Base-by-base conservation (phyloP, 2,329 filamentous ascomycete genomes). In the Trichophyton verrucosum region DNA sequence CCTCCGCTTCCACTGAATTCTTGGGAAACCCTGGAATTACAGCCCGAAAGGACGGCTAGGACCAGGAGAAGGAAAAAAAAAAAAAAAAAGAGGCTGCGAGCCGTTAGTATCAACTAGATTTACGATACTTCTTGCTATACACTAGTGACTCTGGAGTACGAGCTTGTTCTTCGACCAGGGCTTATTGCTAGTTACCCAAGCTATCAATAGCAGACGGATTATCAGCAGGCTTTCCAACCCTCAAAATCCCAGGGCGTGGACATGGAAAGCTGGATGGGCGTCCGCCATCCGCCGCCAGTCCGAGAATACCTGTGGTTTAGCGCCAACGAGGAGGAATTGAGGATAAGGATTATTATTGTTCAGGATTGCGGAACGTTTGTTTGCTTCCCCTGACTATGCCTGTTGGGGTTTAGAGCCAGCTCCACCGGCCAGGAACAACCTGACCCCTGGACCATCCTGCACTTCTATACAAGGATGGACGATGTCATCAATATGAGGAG, bases 341-440 rank as follows among this genome's bases (percentile, higher is more conserved):
- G 51, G 51, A 55, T 51, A 20, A 51, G 17, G 46, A 51, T 24
- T 27, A 24, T 15, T 36, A 51, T 24, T 27, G 22, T 15, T 36
- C 13, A 36, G 30, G 49, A 27, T n/a, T 33, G 27, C 51, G 36
- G 40, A 58, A 58, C 36, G 36, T 46, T 42, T 44, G 36, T 42
- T 27, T 42, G 40, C 56, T 27, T 22, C 56, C 56, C 56, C 56
- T 58, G 56, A 46, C 56, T 58, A 58, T 27, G 38, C 56, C 22
- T 6, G 33, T 22, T 58, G 38, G 22, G 30, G 56, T 46, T 44
- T 58, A 58, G 56, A 20, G 56, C 9, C 11, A 3, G 56, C 56
- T 42, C 56, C 56, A 58, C 51, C 47, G 9, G 47, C 47, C 47
- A 53, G 47, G 47, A 53, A 55, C 24, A 55, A 15, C 20, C 22